phyloP scores from a whole-genome alignment of 768 basidiomycete species.

The Lentinula guzmanii region DNA sequence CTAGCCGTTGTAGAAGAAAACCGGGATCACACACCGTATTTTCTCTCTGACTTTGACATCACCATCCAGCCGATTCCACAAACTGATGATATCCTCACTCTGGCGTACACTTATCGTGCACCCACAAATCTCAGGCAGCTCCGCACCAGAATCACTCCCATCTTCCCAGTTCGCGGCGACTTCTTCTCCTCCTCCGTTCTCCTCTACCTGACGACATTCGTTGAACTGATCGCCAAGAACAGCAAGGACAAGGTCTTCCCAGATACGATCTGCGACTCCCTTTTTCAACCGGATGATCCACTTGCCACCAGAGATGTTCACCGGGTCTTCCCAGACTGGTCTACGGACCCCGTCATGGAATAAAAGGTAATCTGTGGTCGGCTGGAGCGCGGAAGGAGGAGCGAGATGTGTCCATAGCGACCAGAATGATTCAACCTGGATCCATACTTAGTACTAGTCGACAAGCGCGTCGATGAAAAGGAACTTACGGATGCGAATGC shows the following conservation, averaged over 20 bases:
- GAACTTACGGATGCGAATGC: conserved; percentile 72
- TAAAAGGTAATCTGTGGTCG: conserved; percentile 92
- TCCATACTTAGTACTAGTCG: neutral
- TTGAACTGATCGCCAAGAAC: conserved; percentile 90
- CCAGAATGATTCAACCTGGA: conserved; percentile 94
- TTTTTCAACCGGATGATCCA: conserved; percentile 94
- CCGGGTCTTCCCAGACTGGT: conserved; percentile 95
- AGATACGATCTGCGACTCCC: conserved; percentile 83
- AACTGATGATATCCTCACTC: conserved; percentile 87
- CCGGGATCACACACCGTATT: conserved; percentile 57
- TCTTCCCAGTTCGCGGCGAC: conserved; percentile 29
- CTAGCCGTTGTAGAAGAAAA: neutral
- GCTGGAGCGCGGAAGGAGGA: conserved; percentile 74
- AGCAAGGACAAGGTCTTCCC: conserved; percentile 86
- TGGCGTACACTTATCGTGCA: conserved; percentile 92
- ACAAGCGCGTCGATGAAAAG: conserved; percentile 7
- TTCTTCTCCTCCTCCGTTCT: conserved; percentile 14
- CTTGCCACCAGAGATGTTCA: conserved; percentile 84
- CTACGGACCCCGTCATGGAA: conserved; percentile 82
- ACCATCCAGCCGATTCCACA: conserved; percentile 86
- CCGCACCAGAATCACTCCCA: conserved; percentile 27
- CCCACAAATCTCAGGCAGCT: conserved; percentile 85
- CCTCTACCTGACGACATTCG: conserved; percentile 43
- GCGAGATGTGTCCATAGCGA: conserved; percentile 88
- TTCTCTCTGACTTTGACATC: conserved; percentile 73